Evolutionary conservation across 345 rosid genomes (phyloP), one percentile per base, ranked within the genome.

Genomic region (Laguncularia racemosa): DNA sequence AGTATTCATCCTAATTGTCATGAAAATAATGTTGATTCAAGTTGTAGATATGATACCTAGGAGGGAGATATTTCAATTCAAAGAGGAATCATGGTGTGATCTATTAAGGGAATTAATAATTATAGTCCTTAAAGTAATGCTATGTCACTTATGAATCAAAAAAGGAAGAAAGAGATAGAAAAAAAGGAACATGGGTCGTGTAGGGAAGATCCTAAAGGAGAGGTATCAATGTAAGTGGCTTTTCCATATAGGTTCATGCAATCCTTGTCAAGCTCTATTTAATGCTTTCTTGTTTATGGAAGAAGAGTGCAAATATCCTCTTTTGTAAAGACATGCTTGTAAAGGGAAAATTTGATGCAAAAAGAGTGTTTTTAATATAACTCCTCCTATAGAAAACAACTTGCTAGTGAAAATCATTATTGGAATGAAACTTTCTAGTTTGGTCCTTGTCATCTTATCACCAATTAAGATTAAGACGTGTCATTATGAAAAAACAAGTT

Each of bases 241-340:
- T 50, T 93, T 97, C 68, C 97, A 89, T 43, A 74, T 89, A 59
- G 99, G 99, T 52, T 73, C 82, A 45, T 93, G 99, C 62, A 82
- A 74, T 76, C 79, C 88, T 54, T 93, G 97, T 74, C 80, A 71
- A 59, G 79, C 84, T 70, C 38, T n/a, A n/a, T n/a, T 89, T 48
- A 78, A 60, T 80, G 95, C 96, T 49, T n/a, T 58, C 83, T 12
- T 93, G 97, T 66, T 93, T 93, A 59, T 93, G 97, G 78, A 80
- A 79, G 84, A 86, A 83, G 65, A 85, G 65, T 17, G 57, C 58
- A 67, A 91, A 93, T 83, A 78, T 76, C 59, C 77, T 89, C 47
- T 69, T 74, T 21, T 89, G 95, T 59, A 88, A 95, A 48, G 92
- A 87, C 55, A 85, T 93, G 92, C 72, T 65, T 75, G 68, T 87